A percentile compares a stretch with the other conserved stretches of the same genome.
phyloP scores from a whole-genome alignment of 139 green algal species.

The Dunaliella primolecta region DNA sequence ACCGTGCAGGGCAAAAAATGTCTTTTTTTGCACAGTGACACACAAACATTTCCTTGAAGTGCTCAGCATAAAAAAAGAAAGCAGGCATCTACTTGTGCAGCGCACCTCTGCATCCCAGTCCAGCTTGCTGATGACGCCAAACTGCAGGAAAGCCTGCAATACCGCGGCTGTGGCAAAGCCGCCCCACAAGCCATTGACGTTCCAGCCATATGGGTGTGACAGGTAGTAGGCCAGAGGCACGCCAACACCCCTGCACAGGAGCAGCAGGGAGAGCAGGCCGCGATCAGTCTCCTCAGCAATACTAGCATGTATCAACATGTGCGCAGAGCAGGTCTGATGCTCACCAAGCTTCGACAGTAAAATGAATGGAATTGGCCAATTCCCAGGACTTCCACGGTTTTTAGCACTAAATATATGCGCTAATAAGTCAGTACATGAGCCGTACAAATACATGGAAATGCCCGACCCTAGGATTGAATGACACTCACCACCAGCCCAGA shows the following conservation, averaged over 20 bases:
- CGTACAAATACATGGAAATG: no score
- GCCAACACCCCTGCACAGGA: constrained; percentile 21
- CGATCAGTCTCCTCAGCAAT: no score
- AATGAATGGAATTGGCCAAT: no score
- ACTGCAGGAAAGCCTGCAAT: constrained; percentile 32
- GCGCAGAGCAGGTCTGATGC: no score
- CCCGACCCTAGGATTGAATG: no score
- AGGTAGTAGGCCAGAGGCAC: constrained; percentile 39
- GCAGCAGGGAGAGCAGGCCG: neutral
- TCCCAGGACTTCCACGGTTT: no score
- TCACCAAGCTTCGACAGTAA: no score
- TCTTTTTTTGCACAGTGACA: neutral
- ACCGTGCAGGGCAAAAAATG: no score
- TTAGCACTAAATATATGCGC: no score
- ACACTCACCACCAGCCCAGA: constrained; percentile 28
- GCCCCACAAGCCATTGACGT: constrained; percentile 30
- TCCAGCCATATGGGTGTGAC: constrained; percentile 19
- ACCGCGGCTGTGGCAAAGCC: constrained; percentile 28
- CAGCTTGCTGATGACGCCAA: constrained; percentile 8
- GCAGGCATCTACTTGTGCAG: constrained; percentile 1
- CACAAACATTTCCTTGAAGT: neutral
- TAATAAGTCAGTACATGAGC: no score
- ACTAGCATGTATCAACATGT: no score
- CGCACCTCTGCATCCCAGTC: constrained; percentile 31
- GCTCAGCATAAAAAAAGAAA: neutral